A percentile compares a stretch with the other conserved stretches of the same genome.
Conservation (phyloP, 108 stramenopile species). For the Craspedostauros australis region DNA sequence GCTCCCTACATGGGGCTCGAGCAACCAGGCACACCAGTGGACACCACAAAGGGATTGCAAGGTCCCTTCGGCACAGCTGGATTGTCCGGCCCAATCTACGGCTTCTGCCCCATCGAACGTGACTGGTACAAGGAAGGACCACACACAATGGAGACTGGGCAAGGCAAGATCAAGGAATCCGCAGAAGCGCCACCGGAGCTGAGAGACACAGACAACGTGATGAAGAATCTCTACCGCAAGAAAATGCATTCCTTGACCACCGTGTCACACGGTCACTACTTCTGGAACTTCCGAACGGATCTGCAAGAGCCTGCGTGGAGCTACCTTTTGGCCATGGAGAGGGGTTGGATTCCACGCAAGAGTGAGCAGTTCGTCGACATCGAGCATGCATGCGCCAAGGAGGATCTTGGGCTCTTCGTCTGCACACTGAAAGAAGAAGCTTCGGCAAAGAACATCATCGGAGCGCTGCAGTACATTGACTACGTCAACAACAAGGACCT, state of each 20-base stretch:
- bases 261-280: constrained; percentile 84
- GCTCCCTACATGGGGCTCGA: constrained; percentile 78
- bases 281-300: constrained; percentile 94
- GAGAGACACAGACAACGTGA: constrained; percentile 76
- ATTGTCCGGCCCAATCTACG: constrained; percentile 66
- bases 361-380: constrained; percentile 55
- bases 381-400: constrained; percentile 47
- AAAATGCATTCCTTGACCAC: constrained; percentile 80
- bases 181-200: constrained; percentile 53
- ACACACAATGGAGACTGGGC: constrained; percentile 47
- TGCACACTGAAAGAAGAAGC: constrained; percentile 52
- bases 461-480: constrained; percentile 44
- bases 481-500: constrained; percentile 16
- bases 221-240: constrained; percentile 67
- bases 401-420: constrained; percentile 44
- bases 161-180: constrained; percentile 60
- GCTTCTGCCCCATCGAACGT: constrained; percentile 68
- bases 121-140: constrained; percentile 75
- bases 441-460: constrained; percentile 33
- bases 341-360: constrained; percentile 76
- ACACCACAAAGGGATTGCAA: constrained; percentile 58
- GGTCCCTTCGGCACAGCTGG: constrained; percentile 91
- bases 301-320: constrained; percentile 80
- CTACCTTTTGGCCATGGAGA: constrained; percentile 66
- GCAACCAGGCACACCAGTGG: constrained; percentile 86